Base-by-base conservation (phyloP, 345 rosid genomes). In the Acer negundo region DNA sequence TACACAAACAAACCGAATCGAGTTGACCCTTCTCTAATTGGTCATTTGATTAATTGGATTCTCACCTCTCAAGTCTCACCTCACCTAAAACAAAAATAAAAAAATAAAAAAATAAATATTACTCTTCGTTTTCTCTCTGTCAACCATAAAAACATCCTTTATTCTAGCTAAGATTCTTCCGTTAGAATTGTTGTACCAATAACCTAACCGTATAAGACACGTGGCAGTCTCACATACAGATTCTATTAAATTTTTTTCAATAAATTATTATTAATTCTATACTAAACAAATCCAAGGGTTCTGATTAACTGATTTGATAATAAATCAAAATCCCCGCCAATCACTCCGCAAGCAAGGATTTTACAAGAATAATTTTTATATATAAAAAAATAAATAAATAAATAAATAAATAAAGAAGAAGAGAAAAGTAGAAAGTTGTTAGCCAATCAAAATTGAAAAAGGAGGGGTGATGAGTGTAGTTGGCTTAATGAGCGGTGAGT, bases 301-400 rank as follows among this genome's bases (percentile, higher is more conserved):
- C 15, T 2, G 46, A 28, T 28, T 28, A 28, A 28, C 3, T 28
- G 31, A 3, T 53, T 35, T 9, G 5, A 1, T 5, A 1, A 17
- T 17, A 9, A 47, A 69, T 2, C 46, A 12, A 74, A 1, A 9
- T 53, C 20, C 44, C 80, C 83, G 81, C 42, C 75, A 80, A 83
- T 80, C 83, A 31, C 86, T 83, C 80, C 83, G 75, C 58, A 23
- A 67, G 77, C 77, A 74, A 74, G 74, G 77, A 65, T 38, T 42
- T 31, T 8, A 13, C 6, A 1, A 1, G 55, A 74, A 16, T n/a
- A 7, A 53, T 49, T 16, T 55, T n/a, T 9, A 4, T 4, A 3
- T 2, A 55, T 8, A 24, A 8, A 47, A 24, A n/a, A 2, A 3
- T 7, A 1, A 7, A 46, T n/a, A n/a, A n/a, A n/a, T n/a, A n/a